Conservation (phyloP, 805 yeast species). For the Wickerhamomyces alni region DNA sequence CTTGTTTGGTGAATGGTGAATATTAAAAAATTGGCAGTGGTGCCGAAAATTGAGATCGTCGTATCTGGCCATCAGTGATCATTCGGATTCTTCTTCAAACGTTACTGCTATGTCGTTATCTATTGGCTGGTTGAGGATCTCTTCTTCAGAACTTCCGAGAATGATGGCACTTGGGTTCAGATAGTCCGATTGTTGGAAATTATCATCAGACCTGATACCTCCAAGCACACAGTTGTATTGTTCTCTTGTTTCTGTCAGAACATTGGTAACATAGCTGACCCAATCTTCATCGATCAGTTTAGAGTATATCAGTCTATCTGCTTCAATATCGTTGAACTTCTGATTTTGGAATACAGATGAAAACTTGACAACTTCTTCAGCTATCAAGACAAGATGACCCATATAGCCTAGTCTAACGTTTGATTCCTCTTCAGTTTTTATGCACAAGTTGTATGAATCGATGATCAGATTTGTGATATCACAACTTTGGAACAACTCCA, state of each 20-base stretch:
- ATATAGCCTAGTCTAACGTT: constrained; percentile 85
- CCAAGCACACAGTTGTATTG: constrained; percentile 86
- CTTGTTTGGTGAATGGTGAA: not conserved
- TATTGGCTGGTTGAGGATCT: constrained; percentile 16
- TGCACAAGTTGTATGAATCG: constrained; percentile 55
- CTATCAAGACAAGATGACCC: constrained; percentile 91
- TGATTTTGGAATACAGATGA: constrained; percentile 28
- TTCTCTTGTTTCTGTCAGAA: constrained; percentile 73
- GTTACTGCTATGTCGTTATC: no score
- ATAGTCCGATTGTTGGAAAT: constrained; percentile 17
- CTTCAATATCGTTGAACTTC: constrained; percentile 20
- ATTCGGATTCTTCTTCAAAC: no score
- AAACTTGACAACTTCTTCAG: constrained; percentile 95
- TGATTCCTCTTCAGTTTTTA: constrained; percentile 51
- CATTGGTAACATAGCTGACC: constrained; percentile 70
- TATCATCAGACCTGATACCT: constrained; percentile 34
- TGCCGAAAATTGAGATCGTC: no score
- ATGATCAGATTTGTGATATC: constrained; percentile 59
- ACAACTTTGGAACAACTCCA: constrained; percentile 55
- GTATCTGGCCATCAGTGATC: no score
- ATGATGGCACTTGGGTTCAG: constrained; percentile 20
- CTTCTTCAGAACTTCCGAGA: constrained; percentile 23
- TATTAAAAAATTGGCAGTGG: not conserved
- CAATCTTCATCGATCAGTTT: constrained; percentile 41
- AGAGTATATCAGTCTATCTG: constrained; percentile 21